phyloP scores from a whole-genome alignment of 2,329 filamentous ascomycete genomes.

The Septoria linicola region DNA sequence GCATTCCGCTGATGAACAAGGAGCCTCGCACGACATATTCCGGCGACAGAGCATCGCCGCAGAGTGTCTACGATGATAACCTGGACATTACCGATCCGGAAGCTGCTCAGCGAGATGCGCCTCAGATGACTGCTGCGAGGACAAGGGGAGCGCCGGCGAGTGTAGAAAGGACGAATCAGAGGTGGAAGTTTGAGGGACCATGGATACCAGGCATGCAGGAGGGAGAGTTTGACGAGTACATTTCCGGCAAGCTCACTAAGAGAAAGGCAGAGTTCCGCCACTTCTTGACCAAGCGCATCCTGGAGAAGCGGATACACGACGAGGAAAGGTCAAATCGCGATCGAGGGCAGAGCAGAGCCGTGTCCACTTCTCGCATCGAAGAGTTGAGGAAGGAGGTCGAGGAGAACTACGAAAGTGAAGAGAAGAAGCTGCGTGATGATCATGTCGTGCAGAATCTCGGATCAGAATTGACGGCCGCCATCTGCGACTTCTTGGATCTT shows the following conservation, averaged over 20 bases:
- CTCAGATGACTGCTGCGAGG: not conserved
- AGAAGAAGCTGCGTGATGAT: conserved; percentile 46
- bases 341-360: conserved; percentile 16
- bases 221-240: conserved; percentile 54
- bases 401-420: conserved; percentile 31
- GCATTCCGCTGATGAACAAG: conserved; percentile 64
- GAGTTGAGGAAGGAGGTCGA: conserved; percentile 27
- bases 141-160: not conserved
- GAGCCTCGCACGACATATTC: conserved; percentile 27
- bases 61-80: conserved; percentile 44
- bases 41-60: conserved; percentile 7
- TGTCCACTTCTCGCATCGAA: conserved; percentile 17
- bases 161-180: conserved; percentile 33
- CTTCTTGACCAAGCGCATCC: conserved; percentile 32
- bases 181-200: conserved; percentile 61
- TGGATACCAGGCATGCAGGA: conserved; percentile 58
- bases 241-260: conserved; percentile 43
- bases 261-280: conserved; percentile 34
- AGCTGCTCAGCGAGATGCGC: conserved; percentile 8
- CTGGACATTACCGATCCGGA: conserved; percentile 46
- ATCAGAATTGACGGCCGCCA: conserved; percentile 53
- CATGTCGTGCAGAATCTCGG: conserved; percentile 49
- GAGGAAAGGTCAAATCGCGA: conserved; percentile 23
- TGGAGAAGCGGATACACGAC: conserved; percentile 26
- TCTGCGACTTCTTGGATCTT: conserved; percentile 58